Evolutionary conservation across 148 eudicot genomes (phyloP).

Genomic region (Cornus suecica): DNA sequence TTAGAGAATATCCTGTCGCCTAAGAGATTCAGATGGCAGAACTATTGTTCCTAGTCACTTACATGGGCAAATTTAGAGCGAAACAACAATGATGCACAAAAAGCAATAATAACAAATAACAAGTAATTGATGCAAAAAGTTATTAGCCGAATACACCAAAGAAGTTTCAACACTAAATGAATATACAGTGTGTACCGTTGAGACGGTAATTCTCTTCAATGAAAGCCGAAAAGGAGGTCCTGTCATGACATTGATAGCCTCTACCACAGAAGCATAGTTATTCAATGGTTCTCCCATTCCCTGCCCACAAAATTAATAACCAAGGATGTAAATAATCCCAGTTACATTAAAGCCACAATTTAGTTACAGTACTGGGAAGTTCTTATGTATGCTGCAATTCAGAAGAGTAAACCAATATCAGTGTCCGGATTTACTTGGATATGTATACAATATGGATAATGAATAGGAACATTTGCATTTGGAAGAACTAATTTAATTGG

Average conservation of each 20-base stretch:
- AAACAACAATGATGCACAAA: background rate
- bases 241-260: slow-evolving; percentile 79
- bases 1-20: background rate
- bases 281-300: slow-evolving; percentile 99
- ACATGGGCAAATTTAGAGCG: background rate
- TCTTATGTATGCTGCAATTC: background rate
- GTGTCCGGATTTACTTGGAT: background rate
- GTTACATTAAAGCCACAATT: background rate
- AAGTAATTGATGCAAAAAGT: background rate
- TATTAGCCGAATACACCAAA: slow-evolving; percentile 1
- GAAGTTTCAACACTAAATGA: background rate
- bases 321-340: slow-evolving; percentile 4
- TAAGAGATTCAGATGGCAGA: background rate
- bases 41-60: background rate
- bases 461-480: background rate
- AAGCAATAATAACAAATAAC: background rate
- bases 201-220: slow-evolving; percentile 76
- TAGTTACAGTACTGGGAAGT: background rate
- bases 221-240: slow-evolving; percentile 78
- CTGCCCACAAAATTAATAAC: slow-evolving; percentile 36
- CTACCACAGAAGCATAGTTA: slow-evolving; percentile 78
- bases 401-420: background rate
- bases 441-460: background rate
- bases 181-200: slow-evolving; percentile 58
- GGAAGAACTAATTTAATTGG: background rate